phyloP scores from a whole-genome alignment of 2,329 filamentous ascomycete genomes.

The Ceratocystis papillata region DNA sequence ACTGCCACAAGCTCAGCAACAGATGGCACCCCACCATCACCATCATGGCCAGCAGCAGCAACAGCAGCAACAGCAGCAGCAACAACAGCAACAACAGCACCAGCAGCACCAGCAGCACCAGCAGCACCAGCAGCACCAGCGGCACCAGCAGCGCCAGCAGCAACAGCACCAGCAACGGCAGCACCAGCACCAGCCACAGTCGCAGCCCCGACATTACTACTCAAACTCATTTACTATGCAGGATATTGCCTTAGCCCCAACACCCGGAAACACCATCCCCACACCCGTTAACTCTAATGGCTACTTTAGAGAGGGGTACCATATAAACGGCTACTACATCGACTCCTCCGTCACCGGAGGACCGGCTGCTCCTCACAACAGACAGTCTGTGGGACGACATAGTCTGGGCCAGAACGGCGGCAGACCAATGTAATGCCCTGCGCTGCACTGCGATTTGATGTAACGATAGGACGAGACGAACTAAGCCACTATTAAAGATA shows the following conservation, averaged over 20 bases:
- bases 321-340: conserved; percentile 10
- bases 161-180: too few relatives aligned
- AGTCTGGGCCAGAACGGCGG: background rate
- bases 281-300: background rate
- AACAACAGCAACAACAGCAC: background rate
- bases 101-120: too few relatives aligned
- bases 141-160: background rate
- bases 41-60: too few relatives aligned
- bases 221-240: background rate
- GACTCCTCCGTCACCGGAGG: background rate
- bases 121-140: background rate
- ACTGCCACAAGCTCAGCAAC: background rate
- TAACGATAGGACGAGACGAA: background rate
- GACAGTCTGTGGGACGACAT: background rate
- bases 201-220: background rate
- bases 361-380: background rate
- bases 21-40: too few relatives aligned
- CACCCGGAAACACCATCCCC: conserved; percentile 12
- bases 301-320: background rate
- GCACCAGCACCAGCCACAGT: too few relatives aligned
- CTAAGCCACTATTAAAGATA: background rate
- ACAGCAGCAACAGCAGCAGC: background rate
- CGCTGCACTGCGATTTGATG: background rate
- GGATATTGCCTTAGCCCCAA: background rate
- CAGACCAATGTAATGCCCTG: background rate